Evolutionary conservation across 2,329 filamentous ascomycete species (phyloP), one percentile per base, ranked within the genome.

Genomic region (Stagonosporopsis cucurbitacearum): DNA sequence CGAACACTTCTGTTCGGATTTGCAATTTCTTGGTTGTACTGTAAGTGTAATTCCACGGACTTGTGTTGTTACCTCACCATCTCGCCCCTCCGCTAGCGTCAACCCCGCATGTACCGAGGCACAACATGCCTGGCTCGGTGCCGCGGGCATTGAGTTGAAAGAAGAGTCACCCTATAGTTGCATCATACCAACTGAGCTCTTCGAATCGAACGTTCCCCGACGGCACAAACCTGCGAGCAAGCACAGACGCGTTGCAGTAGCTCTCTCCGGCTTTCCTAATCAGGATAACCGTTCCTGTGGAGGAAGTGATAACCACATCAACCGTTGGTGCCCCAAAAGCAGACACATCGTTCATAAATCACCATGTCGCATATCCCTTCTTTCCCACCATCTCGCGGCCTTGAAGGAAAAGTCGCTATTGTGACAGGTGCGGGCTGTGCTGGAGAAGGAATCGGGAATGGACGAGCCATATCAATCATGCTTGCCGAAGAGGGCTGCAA

Each of bases 401-500:
- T 81, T 0, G 62, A 63, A 17, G 74, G 72, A 30, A 78, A 79
- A 57, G 78, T 81, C 15, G 81, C 82, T 40, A 84, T 87, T 48
- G 80, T 87, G 25, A 86, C 84, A 0, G 84, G 84, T n/a, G 84
- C 85, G 13, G 84, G 85, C 15, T 82, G 81, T 49, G 72, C 76
- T 22, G 82, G 79, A 26, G 80, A 84, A 36, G 85, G 84, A 0
- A 84, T 88, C 40, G 85, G 85, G 4, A 88, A 88, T 60, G 85
- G 84, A 0, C 79, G 81, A 32, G 85, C 81, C 0, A 81, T 82
- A 50, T 81, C 85, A 2, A 82, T 88, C 40, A 77, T 88, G 26
- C 76, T 88, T 1, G 84, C 85, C 4, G 79, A 82, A 45, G 84
- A 86, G 23, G 84, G 85, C 8, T 83, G 81, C 63, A 72, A 78